A percentile compares a stretch with the other conserved stretches of the same genome.
phyloP scores from a whole-genome alignment of 2,329 filamentous ascomycete genomes.

The Aspergillus udagawae region DNA sequence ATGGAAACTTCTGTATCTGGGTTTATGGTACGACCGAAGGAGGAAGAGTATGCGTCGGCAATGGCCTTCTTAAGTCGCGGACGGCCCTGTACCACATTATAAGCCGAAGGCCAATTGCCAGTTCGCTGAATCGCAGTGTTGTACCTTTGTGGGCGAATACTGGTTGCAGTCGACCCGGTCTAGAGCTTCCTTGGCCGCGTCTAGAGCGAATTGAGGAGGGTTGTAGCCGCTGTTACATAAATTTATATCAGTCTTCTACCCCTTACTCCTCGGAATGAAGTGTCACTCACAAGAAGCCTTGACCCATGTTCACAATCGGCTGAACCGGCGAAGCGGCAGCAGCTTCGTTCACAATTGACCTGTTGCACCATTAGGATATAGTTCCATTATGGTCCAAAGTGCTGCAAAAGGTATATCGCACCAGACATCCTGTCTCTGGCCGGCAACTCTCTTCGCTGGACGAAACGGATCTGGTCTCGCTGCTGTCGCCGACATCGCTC shows the following conservation, averaged over 20 bases:
- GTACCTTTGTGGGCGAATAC: slow-evolving; percentile 85
- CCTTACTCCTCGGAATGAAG: neutral
- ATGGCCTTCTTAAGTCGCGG: slow-evolving; percentile 90
- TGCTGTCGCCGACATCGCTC: slow-evolving; percentile 39
- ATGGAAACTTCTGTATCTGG: slow-evolving; percentile 92
- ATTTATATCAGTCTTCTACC: neutral
- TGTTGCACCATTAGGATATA: slow-evolving; percentile 24
- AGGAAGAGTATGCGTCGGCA: slow-evolving; percentile 84
- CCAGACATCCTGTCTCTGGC: slow-evolving; percentile 51
- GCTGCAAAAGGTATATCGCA: slow-evolving; percentile 14
- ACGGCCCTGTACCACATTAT: slow-evolving; percentile 55
- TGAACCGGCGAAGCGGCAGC: slow-evolving; percentile 60
- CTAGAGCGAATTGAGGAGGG: slow-evolving; percentile 81
- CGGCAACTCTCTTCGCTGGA: slow-evolving; percentile 47
- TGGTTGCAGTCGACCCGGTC: slow-evolving; percentile 96
- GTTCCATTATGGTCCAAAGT: neutral
- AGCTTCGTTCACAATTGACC: slow-evolving; percentile 66
- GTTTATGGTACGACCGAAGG: slow-evolving; percentile 76
- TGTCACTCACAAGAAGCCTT: slow-evolving; percentile 53
- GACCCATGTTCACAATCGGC: slow-evolving; percentile 67
- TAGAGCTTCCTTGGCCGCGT: slow-evolving; percentile 85
- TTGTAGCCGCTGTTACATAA: slow-evolving; percentile 67
- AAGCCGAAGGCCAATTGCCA: neutral
- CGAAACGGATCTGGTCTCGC: slow-evolving; percentile 40
- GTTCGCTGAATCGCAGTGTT: neutral